A percentile compares a stretch with the other conserved stretches of the same genome.
These are phyloP conservation scores for Kalmanozyma brasiliensis DNA, from an alignment of 1,284 basidiomycete genomes.

Conservation along the genomic window DNA sequence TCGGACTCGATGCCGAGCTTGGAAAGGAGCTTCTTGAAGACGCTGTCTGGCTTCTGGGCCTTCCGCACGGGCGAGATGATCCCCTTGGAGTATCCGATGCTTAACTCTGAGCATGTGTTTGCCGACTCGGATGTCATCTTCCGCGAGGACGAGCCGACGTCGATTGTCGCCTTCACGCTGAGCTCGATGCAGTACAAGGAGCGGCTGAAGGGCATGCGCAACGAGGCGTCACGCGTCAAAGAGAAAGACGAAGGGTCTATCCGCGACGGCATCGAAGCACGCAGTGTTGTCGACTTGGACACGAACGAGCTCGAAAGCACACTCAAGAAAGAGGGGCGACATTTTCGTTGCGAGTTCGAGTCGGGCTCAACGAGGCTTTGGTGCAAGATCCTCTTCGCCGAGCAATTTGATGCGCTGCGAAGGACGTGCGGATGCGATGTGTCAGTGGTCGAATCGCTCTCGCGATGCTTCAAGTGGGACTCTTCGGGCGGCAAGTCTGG, in stretches of 20 bases:
- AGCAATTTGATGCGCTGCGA: slow-evolving; percentile 94
- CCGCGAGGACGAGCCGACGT: slow-evolving; percentile 95
- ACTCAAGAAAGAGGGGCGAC: slow-evolving; percentile 59
- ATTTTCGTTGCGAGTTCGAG: slow-evolving; percentile 66
- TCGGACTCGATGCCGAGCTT: slow-evolving; percentile 50
- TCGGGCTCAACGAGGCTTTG: slow-evolving; percentile 84
- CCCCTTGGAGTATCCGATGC: slow-evolving; percentile 72
- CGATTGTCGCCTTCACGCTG: slow-evolving; percentile 93
- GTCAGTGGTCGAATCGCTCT: slow-evolving; percentile 90
- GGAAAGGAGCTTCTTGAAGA: slow-evolving; percentile 75
- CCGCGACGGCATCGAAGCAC: slow-evolving; percentile 71
- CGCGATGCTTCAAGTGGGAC: slow-evolving; percentile 96
- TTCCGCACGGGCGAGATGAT: slow-evolving; percentile 72
- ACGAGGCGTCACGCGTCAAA: slow-evolving; percentile 24
- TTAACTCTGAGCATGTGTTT: slow-evolving; percentile 75
- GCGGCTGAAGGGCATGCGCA: slow-evolving; percentile 53
- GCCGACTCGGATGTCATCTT: slow-evolving; percentile 88
- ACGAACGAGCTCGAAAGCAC: slow-evolving; percentile 52
- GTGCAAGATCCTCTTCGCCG: slow-evolving; percentile 93
- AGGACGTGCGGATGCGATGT: slow-evolving; percentile 91
- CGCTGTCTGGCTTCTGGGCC: slow-evolving; percentile 77
- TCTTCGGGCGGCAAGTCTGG: slow-evolving; percentile 95
- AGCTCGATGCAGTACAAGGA: slow-evolving; percentile 82
- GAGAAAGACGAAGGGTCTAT: slow-evolving; percentile 67
- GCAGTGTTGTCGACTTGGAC: slow-evolving; percentile 42